These are phyloP conservation scores for Trifolium fragiferum DNA, from an alignment of 306 rosid genomes.

Conservation along the genomic window DNA sequence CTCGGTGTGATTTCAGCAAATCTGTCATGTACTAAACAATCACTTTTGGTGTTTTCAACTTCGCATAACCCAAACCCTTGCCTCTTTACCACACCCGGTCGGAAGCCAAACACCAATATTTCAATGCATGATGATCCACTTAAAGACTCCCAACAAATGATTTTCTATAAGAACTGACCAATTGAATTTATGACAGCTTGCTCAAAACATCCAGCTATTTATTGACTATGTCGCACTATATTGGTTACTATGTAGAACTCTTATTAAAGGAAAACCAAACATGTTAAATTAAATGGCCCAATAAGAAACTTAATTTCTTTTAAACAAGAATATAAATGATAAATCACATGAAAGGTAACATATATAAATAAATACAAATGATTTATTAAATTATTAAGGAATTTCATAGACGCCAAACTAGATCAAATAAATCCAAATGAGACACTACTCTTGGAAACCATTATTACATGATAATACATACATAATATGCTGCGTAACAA, in stretches of 20 bases:
- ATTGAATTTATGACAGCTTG: neutral
- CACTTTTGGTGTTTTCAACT: neutral
- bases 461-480: neutral
- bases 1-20: no score
- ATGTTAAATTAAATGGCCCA: neutral
- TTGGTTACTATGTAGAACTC: neutral
- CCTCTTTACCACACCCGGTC: no score
- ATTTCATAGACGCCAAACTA: neutral
- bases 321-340: neutral
- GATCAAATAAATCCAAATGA: slow-evolving; percentile 18
- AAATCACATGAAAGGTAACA: neutral
- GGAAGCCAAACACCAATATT: no score
- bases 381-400: neutral
- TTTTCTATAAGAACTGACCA: no score
- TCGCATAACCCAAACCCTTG: neutral
- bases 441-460: slow-evolving; percentile 19
- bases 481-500: slow-evolving; percentile 5
- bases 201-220: no score
- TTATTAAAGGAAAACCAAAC: neutral
- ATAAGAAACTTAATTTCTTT: neutral
- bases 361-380: neutral
- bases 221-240: neutral
- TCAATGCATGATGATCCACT: neutral
- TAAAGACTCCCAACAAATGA: neutral
- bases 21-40: no score